A percentile compares a stretch with the other conserved stretches of the same genome.
phyloP scores from a whole-genome alignment of 2,329 filamentous ascomycete species.

The Cladosporium austrohemisphaericum region DNA sequence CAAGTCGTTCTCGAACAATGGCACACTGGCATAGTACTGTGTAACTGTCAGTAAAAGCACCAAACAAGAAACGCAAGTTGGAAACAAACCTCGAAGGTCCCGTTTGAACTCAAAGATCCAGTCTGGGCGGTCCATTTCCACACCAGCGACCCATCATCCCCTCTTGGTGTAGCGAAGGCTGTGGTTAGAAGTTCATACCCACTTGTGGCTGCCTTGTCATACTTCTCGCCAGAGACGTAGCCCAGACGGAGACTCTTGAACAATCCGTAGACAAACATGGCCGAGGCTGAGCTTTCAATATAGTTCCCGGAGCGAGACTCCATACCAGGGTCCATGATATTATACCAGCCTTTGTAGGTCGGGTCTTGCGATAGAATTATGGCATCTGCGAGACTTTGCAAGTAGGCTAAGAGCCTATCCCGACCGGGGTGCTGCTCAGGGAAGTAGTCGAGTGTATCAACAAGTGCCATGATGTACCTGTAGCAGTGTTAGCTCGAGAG shows the following conservation, averaged over 20 bases:
- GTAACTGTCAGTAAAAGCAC: too few species aligned
- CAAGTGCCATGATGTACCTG: constrained; percentile 45
- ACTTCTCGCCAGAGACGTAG: constrained; percentile 24
- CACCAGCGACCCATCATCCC: constrained; percentile 44
- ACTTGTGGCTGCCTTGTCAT: constrained; percentile 36
- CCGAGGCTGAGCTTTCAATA: constrained; percentile 55
- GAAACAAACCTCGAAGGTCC: constrained; percentile 50
- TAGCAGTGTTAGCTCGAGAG: background rate
- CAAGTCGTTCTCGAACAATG: constrained; percentile 24
- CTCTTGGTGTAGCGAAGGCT: constrained; percentile 45
- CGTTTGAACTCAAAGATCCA: constrained; percentile 49
- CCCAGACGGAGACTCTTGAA: constrained; percentile 45
- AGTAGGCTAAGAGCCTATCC: constrained; percentile 36
- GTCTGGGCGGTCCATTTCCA: constrained; percentile 52
- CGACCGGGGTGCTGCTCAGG: constrained; percentile 34
- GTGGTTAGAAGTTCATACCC: constrained; percentile 42
- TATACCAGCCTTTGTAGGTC: constrained; percentile 52
- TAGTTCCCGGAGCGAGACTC: constrained; percentile 49
- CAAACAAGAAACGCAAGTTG: too few species aligned
- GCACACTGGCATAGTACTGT: constrained; percentile 26
- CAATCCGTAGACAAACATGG: constrained; percentile 54
- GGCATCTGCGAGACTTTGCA: constrained; percentile 35
- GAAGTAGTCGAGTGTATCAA: constrained; percentile 47
- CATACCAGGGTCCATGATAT: constrained; percentile 49
- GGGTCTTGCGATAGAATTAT: constrained; percentile 39